Base-by-base conservation (phyloP, 1,284 basidiomycete genomes). In the Papiliotrema flavescens region DNA sequence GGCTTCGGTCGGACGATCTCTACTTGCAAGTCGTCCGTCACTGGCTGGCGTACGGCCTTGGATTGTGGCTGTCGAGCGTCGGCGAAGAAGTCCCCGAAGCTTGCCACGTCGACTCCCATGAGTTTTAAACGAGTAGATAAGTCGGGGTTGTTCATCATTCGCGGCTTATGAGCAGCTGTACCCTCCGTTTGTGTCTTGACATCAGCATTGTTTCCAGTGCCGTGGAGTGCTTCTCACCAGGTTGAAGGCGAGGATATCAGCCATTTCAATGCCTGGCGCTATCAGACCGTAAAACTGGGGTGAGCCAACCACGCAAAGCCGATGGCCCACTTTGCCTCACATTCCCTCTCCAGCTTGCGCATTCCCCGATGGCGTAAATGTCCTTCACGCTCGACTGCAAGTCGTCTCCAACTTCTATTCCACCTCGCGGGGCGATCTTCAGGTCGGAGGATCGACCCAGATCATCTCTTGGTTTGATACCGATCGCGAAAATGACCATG, bases 301-400 rank as follows among this genome's bases (percentile, higher is more conserved):
- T 48, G 14, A 43, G 60, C 56, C 11, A 32, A 24, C 1, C 7
- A 22, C 24, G 6, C 8, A 23, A 8, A 11, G n/a, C n/a, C n/a
- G n/a, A n/a, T n/a, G n/a, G n/a, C n/a, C n/a, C n/a, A n/a, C n/a
- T n/a, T n/a, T 7, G 24, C 54, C 56, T 55, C 35, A 63, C 84
- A 51, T 86, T 83, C 2, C 80, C 82, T 51, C 79, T 80, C 84
- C 85, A 89, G 48, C 79, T 80, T 0, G 86, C 86, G 65, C 87
- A 88, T 68, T 89, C 87, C 2, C 87, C 87, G 49, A 89, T 85
- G 2, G 87, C 87, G 59, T 83, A 89, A 3, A 88, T 80, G 55
- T 84, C 81, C 47, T 79, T 65, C 1, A 79, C 80, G 24, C 80
- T 84, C 0, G 86, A 88, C 61, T 76, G 66, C 39, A 89, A 73